phyloP scores from a whole-genome alignment of 2,329 filamentous ascomycete genomes.

The Paraphoma sp. region DNA sequence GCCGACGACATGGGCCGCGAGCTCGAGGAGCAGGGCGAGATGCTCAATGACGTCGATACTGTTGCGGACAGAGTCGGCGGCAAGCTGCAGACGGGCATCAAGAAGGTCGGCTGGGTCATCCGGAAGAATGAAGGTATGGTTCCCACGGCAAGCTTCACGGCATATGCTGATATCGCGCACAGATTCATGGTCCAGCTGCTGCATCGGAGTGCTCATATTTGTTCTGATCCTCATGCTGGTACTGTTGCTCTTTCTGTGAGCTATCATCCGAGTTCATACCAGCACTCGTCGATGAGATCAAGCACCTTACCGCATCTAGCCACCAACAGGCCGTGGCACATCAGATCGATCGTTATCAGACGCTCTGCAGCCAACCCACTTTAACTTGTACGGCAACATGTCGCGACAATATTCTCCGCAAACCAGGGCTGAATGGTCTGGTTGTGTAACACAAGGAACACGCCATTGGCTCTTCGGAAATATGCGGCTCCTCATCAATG shows the following conservation, averaged over 20 bases:
- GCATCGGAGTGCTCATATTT: slow-evolving; percentile 86
- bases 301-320: too few species aligned
- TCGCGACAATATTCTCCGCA: too few species aligned
- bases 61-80: slow-evolving; percentile 87
- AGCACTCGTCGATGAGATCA: too few species aligned
- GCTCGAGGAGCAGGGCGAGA: slow-evolving; percentile 89
- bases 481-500: not conserved
- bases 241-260: slow-evolving; percentile 71
- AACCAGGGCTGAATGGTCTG: not conserved
- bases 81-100: slow-evolving; percentile 83
- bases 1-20: slow-evolving; percentile 96
- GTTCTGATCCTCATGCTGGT: slow-evolving; percentile 87
- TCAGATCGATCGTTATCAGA: not conserved
- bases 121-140: slow-evolving; percentile 82
- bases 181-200: slow-evolving; percentile 83
- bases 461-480: not conserved
- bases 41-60: slow-evolving; percentile 84
- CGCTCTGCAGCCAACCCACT: not conserved
- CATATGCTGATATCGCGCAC: slow-evolving; percentile 11
- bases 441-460: not conserved
- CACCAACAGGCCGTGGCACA: too few species aligned
- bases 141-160: not conserved
- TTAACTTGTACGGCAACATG: too few species aligned
- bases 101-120: slow-evolving; percentile 84
- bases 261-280: too few species aligned